Conservation (phyloP, 1,284 basidiomycete species). For the Papiliotrema nemorosa region DNA sequence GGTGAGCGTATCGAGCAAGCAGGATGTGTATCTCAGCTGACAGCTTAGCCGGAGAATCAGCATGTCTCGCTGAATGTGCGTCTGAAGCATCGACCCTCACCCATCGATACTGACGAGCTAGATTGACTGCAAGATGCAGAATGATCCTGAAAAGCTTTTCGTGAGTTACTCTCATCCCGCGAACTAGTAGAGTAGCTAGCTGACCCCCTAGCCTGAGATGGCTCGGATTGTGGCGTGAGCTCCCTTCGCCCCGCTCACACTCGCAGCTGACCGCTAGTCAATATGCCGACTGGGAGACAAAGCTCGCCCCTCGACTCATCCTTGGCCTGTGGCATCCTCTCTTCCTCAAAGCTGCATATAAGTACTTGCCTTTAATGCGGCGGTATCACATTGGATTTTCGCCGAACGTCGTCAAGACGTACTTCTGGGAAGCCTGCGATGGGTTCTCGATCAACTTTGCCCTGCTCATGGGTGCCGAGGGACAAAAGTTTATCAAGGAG, state of each 20-base stretch:
- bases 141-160: constrained; percentile 85
- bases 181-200: background rate
- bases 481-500: constrained; percentile 67
- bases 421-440: constrained; percentile 89
- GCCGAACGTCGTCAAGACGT: constrained; percentile 66
- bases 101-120: constrained; percentile 14
- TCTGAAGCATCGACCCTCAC: background rate
- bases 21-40: constrained; percentile 1
- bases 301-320: constrained; percentile 81
- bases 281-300: constrained; percentile 71
- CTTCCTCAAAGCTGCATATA: constrained; percentile 75
- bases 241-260: background rate
- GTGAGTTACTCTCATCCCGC: constrained; percentile 21
- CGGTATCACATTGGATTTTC: constrained; percentile 83
- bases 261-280: constrained; percentile 26
- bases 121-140: constrained; percentile 90
- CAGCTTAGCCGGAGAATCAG: constrained; percentile 67
- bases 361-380: constrained; percentile 66
- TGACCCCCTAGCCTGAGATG: constrained; percentile 62
- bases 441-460: constrained; percentile 85
- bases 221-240: constrained; percentile 62
- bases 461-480: constrained; percentile 64
- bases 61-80: constrained; percentile 75
- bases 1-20: constrained; percentile 21
- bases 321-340: constrained; percentile 88